Evolutionary conservation across 257 asterid species (phyloP).

Genomic region (Striga asiatica): DNA sequence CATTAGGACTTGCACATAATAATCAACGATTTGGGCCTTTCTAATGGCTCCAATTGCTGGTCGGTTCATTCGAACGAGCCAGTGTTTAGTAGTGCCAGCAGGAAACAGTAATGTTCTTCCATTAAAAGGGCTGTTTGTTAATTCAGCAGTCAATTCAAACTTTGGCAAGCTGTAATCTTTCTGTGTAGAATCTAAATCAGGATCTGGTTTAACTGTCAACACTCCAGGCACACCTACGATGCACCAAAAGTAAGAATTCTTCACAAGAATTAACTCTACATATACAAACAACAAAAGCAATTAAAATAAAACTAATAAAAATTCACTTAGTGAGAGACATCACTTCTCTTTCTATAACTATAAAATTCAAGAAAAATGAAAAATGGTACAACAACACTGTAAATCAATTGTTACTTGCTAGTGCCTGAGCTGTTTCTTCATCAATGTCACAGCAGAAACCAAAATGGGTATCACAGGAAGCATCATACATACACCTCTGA

Average conservation of each 20-base stretch:
- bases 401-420: constrained; percentile 38
- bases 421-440: constrained; percentile 39
- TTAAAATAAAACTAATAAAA: background rate
- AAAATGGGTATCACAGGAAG: constrained; percentile 42
- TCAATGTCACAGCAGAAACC: constrained; percentile 93
- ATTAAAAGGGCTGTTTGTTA: constrained; percentile 15
- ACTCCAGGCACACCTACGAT: constrained; percentile 57
- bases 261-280: background rate
- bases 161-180: constrained; percentile 42
- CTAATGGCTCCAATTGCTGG: constrained; percentile 55
- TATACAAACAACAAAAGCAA: background rate
- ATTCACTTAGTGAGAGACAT: background rate
- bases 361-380: background rate
- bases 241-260: constrained; percentile 2
- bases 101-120: constrained; percentile 43
- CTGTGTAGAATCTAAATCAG: constrained; percentile 34
- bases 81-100: constrained; percentile 46
- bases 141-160: constrained; percentile 18
- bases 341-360: background rate
- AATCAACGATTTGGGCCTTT: constrained; percentile 65
- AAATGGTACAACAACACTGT: background rate
- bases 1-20: constrained; percentile 56
- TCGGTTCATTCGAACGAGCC: constrained; percentile 66
- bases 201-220: constrained; percentile 57
- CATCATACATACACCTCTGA: constrained; percentile 77